Percentiles rank a stretch among this genome's conserved stretches.
These are phyloP conservation scores for Aspergillus bridgeri DNA, from an alignment of 495 filamentous ascomycete species.

Conservation along the genomic window DNA sequence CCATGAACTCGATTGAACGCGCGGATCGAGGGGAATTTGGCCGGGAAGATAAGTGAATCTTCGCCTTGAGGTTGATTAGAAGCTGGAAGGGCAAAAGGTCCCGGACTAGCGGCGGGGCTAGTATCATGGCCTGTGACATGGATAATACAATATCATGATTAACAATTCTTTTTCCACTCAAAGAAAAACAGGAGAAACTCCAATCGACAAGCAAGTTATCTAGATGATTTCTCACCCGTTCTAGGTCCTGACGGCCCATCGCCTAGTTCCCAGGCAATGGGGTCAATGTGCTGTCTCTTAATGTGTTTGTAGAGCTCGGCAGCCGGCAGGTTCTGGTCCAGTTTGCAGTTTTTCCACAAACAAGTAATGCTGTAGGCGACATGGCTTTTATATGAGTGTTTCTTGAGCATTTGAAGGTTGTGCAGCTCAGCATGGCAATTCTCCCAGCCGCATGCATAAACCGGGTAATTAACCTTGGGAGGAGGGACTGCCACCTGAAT, in stretches of 20 bases:
- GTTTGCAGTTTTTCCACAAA: conserved; percentile 32
- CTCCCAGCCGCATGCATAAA: conserved; percentile 62
- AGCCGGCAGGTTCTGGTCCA: conserved; percentile 22
- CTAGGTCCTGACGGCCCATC: conserved; percentile 56
- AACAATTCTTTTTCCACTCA: conserved; percentile 4
- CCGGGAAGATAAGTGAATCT: conserved; percentile 37
- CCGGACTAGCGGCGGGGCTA: conserved; percentile 7
- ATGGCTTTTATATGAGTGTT: conserved; percentile 61
- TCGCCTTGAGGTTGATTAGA: conserved; percentile 16
- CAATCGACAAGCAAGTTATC: conserved; percentile 16
- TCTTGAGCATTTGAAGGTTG: conserved; percentile 66
- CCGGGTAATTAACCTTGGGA: conserved; percentile 26
- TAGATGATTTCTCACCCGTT: conserved; percentile 43
- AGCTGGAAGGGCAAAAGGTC: conserved; percentile 23
- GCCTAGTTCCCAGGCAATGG: conserved; percentile 61
- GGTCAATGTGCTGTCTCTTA: conserved; percentile 53
- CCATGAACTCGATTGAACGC: conserved; percentile 40
- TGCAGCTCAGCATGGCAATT: conserved; percentile 68
- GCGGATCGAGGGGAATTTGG: conserved; percentile 27
- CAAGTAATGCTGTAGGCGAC: conserved; percentile 31
- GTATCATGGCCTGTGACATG: conserved; percentile 17
- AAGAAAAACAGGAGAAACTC: conserved; percentile 6
- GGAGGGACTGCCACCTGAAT: conserved; percentile 13
- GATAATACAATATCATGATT: conserved; percentile 18
- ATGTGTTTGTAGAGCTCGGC: conserved; percentile 58